These are phyloP conservation scores for Rhizophora apiculata DNA, from an alignment of 345 rosid genomes.

Conservation along the genomic window DNA sequence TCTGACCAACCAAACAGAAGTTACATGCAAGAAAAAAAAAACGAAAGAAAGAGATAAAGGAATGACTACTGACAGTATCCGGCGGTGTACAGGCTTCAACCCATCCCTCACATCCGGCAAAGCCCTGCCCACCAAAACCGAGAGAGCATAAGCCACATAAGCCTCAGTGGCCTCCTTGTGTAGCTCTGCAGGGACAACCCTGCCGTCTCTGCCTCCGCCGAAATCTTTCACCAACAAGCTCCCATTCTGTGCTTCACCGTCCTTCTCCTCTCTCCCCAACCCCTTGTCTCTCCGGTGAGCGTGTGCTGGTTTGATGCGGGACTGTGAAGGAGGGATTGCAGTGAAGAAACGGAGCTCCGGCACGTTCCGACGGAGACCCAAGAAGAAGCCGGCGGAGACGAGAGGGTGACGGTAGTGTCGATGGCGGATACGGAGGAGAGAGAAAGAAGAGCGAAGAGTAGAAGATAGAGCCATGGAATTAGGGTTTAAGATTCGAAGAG, in stretches of 20 bases:
- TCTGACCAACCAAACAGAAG: background rate
- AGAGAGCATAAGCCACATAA: slow-evolving; percentile 86
- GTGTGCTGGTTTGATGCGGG: slow-evolving; percentile 5
- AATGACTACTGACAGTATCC: slow-evolving; percentile 62
- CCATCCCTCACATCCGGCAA: slow-evolving; percentile 95
- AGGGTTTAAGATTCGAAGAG: slow-evolving; percentile 26
- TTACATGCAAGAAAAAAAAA: background rate
- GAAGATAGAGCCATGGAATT: slow-evolving; percentile 57
- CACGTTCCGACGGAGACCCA: slow-evolving; percentile 28
- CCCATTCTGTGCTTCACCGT: slow-evolving; percentile 35
- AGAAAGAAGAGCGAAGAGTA: slow-evolving; percentile 62
- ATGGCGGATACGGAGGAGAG: slow-evolving; percentile 43
- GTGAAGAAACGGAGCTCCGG: slow-evolving; percentile 45
- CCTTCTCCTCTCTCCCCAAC: slow-evolving; percentile 16
- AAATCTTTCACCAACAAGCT: slow-evolving; percentile 38
- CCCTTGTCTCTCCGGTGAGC: slow-evolving; percentile 30
- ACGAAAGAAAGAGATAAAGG: background rate
- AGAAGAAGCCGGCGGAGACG: slow-evolving; percentile 18
- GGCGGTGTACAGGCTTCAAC: slow-evolving; percentile 88
- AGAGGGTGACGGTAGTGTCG: slow-evolving; percentile 19
- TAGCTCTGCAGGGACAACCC: slow-evolving; percentile 65
- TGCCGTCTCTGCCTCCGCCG: slow-evolving; percentile 25
- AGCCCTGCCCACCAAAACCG: slow-evolving; percentile 92
- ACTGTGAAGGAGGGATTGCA: slow-evolving; percentile 9
- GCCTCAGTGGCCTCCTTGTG: slow-evolving; percentile 91